Percentiles rank a stretch among this genome's conserved stretches.
Conservation (phyloP, 2,329 filamentous ascomycete genomes). For the Pseudogymnoascus sp. region DNA sequence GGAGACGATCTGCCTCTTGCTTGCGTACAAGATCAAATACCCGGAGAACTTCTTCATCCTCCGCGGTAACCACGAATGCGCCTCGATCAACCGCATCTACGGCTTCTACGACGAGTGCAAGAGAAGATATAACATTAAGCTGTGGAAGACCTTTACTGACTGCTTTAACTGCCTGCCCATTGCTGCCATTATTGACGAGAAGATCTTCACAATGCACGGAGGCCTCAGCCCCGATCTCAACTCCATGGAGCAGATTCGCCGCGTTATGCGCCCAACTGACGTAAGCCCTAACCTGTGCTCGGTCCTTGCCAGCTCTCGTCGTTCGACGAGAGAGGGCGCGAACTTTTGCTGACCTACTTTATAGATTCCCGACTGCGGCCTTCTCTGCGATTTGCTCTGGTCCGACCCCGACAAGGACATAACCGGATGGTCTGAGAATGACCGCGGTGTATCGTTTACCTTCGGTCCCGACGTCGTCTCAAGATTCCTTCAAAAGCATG, state of each 20-base stretch:
- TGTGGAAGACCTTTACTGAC: conserved; percentile 99
- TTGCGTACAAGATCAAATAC: conserved; percentile 99
- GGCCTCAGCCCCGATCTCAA: conserved; percentile 94
- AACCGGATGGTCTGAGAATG: conserved; percentile 98
- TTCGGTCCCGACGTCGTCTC: conserved; percentile 97
- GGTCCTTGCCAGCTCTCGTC: conserved; percentile 23
- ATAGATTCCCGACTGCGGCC: conserved; percentile 94
- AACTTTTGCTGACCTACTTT: conserved; percentile 28
- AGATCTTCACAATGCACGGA: conserved; percentile 99
- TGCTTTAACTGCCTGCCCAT: conserved; percentile 99
- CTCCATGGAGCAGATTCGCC: conserved; percentile 99
- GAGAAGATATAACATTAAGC: conserved; percentile 97
- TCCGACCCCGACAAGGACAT: conserved; percentile 99
- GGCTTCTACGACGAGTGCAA: conserved; percentile 99
- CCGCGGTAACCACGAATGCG: conserved; percentile 97
- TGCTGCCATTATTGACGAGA: conserved; percentile 97
- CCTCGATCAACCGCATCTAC: conserved; percentile 97
- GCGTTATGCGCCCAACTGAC: conserved; percentile 97
- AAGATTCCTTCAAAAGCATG: conserved; percentile 95
- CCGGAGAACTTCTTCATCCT: conserved; percentile 99
- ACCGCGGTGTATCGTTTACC: conserved; percentile 96
- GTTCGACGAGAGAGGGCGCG: conserved; percentile 25
- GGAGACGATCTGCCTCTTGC: conserved; percentile 92
- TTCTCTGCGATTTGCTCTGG: conserved; percentile 96
- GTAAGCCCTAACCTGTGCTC: conserved; percentile 51